These are phyloP conservation scores for Candida orba DNA, from an alignment of 805 yeast species.

Conservation along the genomic window DNA sequence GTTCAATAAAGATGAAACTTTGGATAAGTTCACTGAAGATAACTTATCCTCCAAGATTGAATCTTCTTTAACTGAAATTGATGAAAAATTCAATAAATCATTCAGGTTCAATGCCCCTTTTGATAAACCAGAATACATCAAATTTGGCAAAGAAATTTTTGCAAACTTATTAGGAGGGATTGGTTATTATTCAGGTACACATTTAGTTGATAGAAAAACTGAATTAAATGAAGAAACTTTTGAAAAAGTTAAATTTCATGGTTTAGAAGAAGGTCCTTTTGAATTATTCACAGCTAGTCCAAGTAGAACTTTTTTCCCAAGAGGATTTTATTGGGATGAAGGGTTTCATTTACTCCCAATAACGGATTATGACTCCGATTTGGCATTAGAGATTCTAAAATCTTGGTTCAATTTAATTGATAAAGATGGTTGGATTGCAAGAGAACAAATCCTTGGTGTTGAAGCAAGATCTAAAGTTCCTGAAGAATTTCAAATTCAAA, in stretches of 20 bases:
- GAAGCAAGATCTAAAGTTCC: conserved; percentile 91
- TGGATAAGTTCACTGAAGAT: conserved; percentile 31
- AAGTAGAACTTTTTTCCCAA: conserved; percentile 87
- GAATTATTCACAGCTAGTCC: conserved; percentile 82
- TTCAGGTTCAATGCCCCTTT: conserved; percentile 54
- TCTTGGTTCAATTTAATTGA: conserved; percentile 88
- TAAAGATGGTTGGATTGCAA: conserved; percentile 92
- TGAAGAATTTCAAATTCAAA: conserved; percentile 71
- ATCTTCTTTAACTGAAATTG: conserved; percentile 30
- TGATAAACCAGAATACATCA: conserved; percentile 30
- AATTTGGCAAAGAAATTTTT: conserved; percentile 70
- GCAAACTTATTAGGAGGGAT: conserved; percentile 88
- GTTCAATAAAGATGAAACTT: conserved; percentile 42
- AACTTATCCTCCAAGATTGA: conserved; percentile 17
- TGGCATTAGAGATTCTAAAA: conserved; percentile 68
- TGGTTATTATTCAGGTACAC: conserved; percentile 81
- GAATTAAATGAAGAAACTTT: conserved; percentile 64
- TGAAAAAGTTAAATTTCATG: conserved; percentile 40
- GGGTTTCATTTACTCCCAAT: conserved; percentile 89
- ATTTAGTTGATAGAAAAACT: conserved; percentile 68
- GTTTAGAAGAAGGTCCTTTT: conserved; percentile 66
- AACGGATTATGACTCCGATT: conserved; percentile 73
- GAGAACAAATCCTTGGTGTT: conserved; percentile 89
- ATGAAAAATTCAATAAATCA: conserved; percentile 41
- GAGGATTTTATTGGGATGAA: conserved; percentile 99